Evolutionary conservation across 495 filamentous ascomycete species (phyloP), one percentile per base, ranked within the genome.

Genomic region (Xylaria bambusicola): DNA sequence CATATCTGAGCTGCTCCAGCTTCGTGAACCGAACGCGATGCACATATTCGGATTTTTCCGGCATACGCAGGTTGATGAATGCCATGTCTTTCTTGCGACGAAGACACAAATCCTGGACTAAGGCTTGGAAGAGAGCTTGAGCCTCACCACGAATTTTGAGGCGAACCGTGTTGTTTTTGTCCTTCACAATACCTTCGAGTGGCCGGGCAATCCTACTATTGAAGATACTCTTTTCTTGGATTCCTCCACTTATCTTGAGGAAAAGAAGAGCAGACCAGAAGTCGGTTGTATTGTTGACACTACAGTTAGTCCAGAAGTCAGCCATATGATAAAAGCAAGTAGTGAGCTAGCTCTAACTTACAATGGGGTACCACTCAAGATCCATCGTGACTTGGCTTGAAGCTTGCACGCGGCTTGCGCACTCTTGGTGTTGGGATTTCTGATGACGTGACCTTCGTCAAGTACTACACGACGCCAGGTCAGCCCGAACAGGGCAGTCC

Each of bases 11-110:
- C 60, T 81, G 75, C 69, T 97, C 93, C 48, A 93, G 86, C 0
- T 81, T 69, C 38, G 86, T 82, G 68, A 96, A 93, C 24, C 86
- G 80, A 62, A 97, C 84, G 7, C 82, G 82, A 66, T 93, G 85
- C n/a, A 94, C 77, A 54, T 89, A 92, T 66, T 93, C 92, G 0
- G 86, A 88, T 58, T 94, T 82, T 9, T 85, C 74, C 0, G 93
- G 92, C 1, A 97, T 80, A 49, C 86, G 86, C 12, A 97, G 74
- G 62, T 97, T 90, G 44, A 97, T 80, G 60, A 96, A 96, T 9
- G 80, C 81, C 92, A 97, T 96, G 53, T 92, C 87, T 72, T 97
- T 97, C 62, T 86, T 86, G 24, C 93, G 84, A 36, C 93, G 83
- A 21, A 97, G 78, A 64, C 90, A 96, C 26, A 96, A 81, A n/a